Evolutionary conservation across 805 yeast genomes (phyloP), one percentile per base, ranked within the genome.

Genomic region (Nematodospora valgi): DNA sequence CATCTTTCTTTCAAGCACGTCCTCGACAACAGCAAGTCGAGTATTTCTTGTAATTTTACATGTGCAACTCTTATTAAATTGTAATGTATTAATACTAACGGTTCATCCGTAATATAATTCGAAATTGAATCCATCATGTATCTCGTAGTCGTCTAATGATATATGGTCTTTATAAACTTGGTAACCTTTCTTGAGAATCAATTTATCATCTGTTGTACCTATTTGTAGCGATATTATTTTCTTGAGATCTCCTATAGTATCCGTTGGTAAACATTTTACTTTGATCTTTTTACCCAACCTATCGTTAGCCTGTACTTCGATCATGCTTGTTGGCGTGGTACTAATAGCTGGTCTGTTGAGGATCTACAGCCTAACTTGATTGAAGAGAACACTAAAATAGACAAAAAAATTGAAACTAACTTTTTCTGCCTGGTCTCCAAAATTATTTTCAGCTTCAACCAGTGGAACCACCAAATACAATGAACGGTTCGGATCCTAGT

Each of bases 131-230:
- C 95, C 95, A 56, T 88, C 82, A 52, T 88, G 95, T 13, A 91
- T 79, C 56, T 91, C 98, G 54, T 93, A 91, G 58, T 91, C 98
- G n/a, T 83, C 96, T 29, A 91, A 66, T 1, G 89, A 72, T 37
- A 91, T 91, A 54, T 89, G 97, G 51, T 91, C 93, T 54, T 93
- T 93, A 56, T 77, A 79, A 0, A 85, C 76, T 45, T 78, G 82
- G 50, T 87, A 81, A 1, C 97, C 96, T 52, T 86, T 89, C 57
- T 87, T 89, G 43, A 91, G 67, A 0, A 84, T 76, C 38, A 82
- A 46, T 44, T 78, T 78, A 14, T 79, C 84, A 13, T 76, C 64
- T 1, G 80, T 59, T 2, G 87, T 80, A 1, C 96, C 96, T 13
- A 86, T 74, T 57, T 91, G 98, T 7, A 87, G 64, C 0, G 89